These are phyloP conservation scores for Naumovozyma baii DNA, from an alignment of 805 yeast genomes.

Conservation along the genomic window DNA sequence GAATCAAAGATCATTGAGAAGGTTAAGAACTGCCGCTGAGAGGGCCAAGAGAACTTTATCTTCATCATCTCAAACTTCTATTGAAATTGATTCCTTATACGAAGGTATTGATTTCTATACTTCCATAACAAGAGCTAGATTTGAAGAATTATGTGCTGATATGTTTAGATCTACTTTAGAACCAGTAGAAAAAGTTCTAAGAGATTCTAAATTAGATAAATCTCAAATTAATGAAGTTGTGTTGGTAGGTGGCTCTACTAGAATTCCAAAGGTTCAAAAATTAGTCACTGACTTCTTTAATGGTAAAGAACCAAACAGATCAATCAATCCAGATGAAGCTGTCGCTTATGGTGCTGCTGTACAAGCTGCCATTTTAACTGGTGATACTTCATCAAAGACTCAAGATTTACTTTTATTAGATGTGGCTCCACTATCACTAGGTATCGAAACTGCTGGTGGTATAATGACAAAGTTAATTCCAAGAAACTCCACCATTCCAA, in stretches of 20 bases:
- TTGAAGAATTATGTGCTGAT: slow-evolving; percentile 92
- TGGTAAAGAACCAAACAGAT: slow-evolving; percentile 94
- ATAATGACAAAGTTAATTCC: slow-evolving; percentile 96
- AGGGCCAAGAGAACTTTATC: slow-evolving; percentile 97
- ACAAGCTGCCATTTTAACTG: slow-evolving; percentile 93
- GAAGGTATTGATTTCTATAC: slow-evolving; percentile 97
- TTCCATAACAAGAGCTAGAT: slow-evolving; percentile 92
- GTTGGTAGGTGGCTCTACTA: slow-evolving; percentile 95
- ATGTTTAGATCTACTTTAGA: slow-evolving; percentile 88
- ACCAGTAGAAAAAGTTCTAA: slow-evolving; percentile 91
- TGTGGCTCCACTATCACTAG: slow-evolving; percentile 94
- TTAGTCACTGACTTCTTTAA: slow-evolving; percentile 92
- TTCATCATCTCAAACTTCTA: slow-evolving; percentile 88
- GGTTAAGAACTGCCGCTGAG: slow-evolving; percentile 96
- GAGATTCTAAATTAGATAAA: slow-evolving; percentile 85
- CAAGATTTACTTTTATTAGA: slow-evolving; percentile 90
- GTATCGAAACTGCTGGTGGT: slow-evolving; percentile 99
- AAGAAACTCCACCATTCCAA: slow-evolving; percentile 94
- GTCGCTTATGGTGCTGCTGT: slow-evolving; percentile 99
- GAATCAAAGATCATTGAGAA: slow-evolving; percentile 93
- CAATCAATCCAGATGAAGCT: slow-evolving; percentile 97
- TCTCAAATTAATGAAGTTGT: slow-evolving; percentile 86
- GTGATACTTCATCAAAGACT: slow-evolving; percentile 93
- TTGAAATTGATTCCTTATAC: slow-evolving; percentile 88
- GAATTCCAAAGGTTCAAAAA: slow-evolving; percentile 96